Evolutionary conservation across 495 filamentous ascomycete genomes (phyloP).

Genomic region (Paragyromitra xinjiangensis): DNA sequence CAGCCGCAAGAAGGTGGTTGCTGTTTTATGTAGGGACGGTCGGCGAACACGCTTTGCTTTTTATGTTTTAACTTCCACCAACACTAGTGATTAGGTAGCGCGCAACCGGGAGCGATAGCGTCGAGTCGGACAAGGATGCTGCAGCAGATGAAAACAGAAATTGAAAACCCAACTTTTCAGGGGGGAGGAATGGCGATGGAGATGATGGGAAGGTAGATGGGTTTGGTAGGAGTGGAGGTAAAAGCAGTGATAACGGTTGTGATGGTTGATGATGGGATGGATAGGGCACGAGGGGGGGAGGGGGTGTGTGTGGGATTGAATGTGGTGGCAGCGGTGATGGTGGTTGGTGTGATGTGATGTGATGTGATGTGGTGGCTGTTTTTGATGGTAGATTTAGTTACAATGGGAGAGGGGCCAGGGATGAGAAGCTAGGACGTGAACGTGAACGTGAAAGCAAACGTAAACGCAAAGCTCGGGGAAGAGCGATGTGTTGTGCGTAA

Average conservation of each 20-base stretch:
- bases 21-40: conserved; percentile 38
- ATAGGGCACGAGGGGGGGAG: conserved; percentile 18
- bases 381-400: conserved; percentile 16
- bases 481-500: conserved; percentile 41
- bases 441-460: neutral
- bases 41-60: conserved; percentile 50
- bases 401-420: conserved; percentile 22
- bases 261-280: conserved; percentile 44
- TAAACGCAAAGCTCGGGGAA: conserved; percentile 35
- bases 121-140: conserved; percentile 45
- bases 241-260: neutral
- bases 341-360: conserved; percentile 12
- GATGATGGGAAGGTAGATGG: conserved; percentile 17
- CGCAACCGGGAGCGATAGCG: conserved; percentile 41
- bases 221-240: conserved; percentile 12
- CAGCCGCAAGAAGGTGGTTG: conserved; percentile 22
- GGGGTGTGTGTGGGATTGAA: conserved; percentile 12
- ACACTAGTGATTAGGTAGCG: conserved; percentile 40
- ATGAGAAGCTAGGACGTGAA: conserved; percentile 9
- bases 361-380: conserved; percentile 14
- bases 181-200: conserved; percentile 16
- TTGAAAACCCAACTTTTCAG: conserved; percentile 31
- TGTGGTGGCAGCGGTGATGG: neutral
- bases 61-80: conserved; percentile 40
- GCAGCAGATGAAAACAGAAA: conserved; percentile 40